These are phyloP conservation scores for Parasitella parasitica DNA, from an alignment of 371 early-diverging fungal genomes.

Conservation along the genomic window DNA sequence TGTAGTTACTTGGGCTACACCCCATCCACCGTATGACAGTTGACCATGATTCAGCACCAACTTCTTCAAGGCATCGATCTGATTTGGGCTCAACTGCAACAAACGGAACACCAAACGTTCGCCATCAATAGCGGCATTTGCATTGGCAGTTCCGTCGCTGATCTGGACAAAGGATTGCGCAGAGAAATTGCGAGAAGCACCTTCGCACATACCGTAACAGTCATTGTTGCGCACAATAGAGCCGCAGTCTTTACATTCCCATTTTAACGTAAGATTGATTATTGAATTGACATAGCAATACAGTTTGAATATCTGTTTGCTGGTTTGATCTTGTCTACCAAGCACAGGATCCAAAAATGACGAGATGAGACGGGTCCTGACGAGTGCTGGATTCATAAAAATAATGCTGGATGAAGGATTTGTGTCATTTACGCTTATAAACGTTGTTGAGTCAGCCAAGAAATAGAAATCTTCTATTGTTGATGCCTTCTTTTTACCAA, in stretches of 20 bases:
- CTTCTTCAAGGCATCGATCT: slow-evolving; percentile 16
- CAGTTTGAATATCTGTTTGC: background rate
- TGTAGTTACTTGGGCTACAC: background rate
- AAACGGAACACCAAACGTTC: slow-evolving; percentile 27
- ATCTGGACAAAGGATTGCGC: slow-evolving; percentile 21
- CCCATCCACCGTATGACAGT: slow-evolving; percentile 3
- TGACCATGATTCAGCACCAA: slow-evolving; percentile 12
- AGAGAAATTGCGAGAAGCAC: slow-evolving; percentile 11
- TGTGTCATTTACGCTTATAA: background rate
- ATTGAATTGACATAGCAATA: background rate
- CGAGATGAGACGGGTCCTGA: background rate
- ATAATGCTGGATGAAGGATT: background rate
- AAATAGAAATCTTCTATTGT: background rate
- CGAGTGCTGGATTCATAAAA: background rate
- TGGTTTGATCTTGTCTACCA: background rate
- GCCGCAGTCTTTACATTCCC: slow-evolving; percentile 31
- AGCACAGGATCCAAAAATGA: background rate
- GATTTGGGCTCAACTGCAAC: slow-evolving; percentile 11
- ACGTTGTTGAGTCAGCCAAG: background rate
- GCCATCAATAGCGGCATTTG: slow-evolving; percentile 27
- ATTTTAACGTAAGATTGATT: slow-evolving; percentile 5
- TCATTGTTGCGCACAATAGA: slow-evolving; percentile 7
- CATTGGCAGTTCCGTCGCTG: slow-evolving; percentile 25
- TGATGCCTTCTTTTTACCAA: background rate
- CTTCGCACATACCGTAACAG: slow-evolving; percentile 27